These are phyloP conservation scores for Lojkania enalia DNA, from an alignment of 2,329 filamentous ascomycete genomes.

Conservation along the genomic window DNA sequence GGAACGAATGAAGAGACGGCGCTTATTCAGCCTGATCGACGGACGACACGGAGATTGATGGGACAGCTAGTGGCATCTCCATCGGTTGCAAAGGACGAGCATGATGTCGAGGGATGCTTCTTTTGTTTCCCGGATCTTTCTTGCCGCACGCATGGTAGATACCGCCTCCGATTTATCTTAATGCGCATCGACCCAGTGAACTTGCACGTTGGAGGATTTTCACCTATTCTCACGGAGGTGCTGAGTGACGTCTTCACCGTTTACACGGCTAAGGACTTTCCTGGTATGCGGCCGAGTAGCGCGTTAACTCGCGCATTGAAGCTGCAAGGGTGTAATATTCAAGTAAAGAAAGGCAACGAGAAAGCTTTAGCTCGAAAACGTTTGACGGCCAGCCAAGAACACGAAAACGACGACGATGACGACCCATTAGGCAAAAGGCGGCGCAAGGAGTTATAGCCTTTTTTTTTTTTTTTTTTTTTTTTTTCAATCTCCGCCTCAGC, in stretches of 20 bases:
- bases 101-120: constrained; percentile 74
- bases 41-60: constrained; percentile 76
- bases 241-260: constrained; percentile 76
- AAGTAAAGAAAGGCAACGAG: constrained; percentile 84
- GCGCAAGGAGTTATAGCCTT: constrained; percentile 36
- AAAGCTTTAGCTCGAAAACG: constrained; percentile 54
- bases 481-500: no score
- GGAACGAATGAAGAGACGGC: constrained; percentile 69
- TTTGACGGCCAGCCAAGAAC: constrained; percentile 44
- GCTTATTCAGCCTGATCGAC: constrained; percentile 69
- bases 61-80: constrained; percentile 76
- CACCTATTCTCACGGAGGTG: constrained; percentile 54
- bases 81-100: constrained; percentile 75
- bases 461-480: not conserved
- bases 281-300: constrained; percentile 79
- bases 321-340: constrained; percentile 79
- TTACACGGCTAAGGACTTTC: constrained; percentile 83
- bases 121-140: constrained; percentile 85
- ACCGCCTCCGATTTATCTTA: constrained; percentile 73
- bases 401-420: constrained; percentile 46
- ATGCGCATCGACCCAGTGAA: constrained; percentile 69
- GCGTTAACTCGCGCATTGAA: constrained; percentile 73
- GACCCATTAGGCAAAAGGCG: constrained; percentile 37
- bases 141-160: constrained; percentile 75
- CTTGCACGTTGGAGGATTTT: constrained; percentile 57